These are phyloP conservation scores for Carex cristatella DNA, from an alignment of 176 grass and related monocot genomes.

Conservation along the genomic window DNA sequence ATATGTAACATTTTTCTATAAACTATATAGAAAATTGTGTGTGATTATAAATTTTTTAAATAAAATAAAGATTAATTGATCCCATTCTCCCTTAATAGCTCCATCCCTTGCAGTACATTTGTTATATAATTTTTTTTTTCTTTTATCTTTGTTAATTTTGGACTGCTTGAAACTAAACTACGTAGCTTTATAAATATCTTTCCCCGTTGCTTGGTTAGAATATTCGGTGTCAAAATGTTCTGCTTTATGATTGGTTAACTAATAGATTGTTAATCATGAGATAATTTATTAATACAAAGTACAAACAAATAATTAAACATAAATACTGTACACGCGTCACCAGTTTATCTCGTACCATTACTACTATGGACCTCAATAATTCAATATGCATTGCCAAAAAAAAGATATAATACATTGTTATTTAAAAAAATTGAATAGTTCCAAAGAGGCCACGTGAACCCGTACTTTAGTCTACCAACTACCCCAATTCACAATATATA, in stretches of 20 bases:
- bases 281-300: constrained; percentile 9
- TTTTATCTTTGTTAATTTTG: too few relatives aligned
- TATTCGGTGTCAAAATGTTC: constrained; percentile 5
- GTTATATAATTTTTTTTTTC: too few relatives aligned
- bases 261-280: constrained; percentile 12
- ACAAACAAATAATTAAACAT: not conserved
- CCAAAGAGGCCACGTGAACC: not conserved
- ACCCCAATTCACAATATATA: not conserved
- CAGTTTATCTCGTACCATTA: not conserved
- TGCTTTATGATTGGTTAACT: constrained; percentile 13
- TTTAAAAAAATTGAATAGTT: not conserved
- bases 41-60: too few relatives aligned
- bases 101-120: too few relatives aligned
- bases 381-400: not conserved
- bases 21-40: too few relatives aligned
- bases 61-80: too few relatives aligned
- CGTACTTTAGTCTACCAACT: not conserved
- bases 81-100: too few relatives aligned
- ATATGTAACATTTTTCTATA: too few relatives aligned
- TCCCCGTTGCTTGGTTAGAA: too few relatives aligned
- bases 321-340: constrained; percentile 16
- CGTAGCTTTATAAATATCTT: too few relatives aligned
- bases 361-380: not conserved
- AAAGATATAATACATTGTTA: not conserved
- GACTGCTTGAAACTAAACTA: too few relatives aligned